phyloP scores from a whole-genome alignment of 345 rosid species.

The Alliaria petiolata region DNA sequence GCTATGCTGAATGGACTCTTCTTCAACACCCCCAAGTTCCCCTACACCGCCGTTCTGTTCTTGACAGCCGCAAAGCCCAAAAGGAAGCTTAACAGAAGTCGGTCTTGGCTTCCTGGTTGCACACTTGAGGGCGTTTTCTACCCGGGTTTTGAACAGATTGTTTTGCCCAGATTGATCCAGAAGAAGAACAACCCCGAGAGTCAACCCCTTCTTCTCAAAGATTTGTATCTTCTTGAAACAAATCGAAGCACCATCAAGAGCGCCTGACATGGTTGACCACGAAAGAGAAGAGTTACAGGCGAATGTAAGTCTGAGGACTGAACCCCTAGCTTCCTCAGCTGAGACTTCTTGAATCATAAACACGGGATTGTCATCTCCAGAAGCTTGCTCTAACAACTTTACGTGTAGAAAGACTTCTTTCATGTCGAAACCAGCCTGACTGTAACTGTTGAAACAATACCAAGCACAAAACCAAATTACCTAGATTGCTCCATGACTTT shows the following conservation, averaged over 20 bases:
- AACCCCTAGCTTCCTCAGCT: constrained; percentile 53
- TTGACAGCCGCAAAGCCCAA: constrained; percentile 96
- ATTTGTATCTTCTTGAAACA: constrained; percentile 82
- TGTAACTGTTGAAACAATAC: constrained; percentile 52
- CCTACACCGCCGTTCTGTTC: constrained; percentile 65
- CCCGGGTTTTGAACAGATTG: constrained; percentile 50
- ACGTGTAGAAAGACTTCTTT: constrained; percentile 90
- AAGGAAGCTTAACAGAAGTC: constrained; percentile 74
- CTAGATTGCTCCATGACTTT: not conserved
- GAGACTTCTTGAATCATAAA: constrained; percentile 68
- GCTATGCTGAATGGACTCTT: constrained; percentile 50
- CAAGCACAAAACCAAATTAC: constrained; percentile 6
- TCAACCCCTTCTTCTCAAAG: constrained; percentile 91
- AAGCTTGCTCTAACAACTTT: constrained; percentile 91
- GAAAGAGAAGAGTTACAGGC: constrained; percentile 76
- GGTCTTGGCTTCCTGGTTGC: constrained; percentile 66
- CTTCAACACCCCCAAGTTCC: constrained; percentile 67
- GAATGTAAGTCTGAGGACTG: constrained; percentile 66
- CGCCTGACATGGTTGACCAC: constrained; percentile 76
- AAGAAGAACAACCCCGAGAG: constrained; percentile 71
- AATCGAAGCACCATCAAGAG: constrained; percentile 73
- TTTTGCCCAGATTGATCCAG: constrained; percentile 60
- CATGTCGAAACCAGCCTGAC: constrained; percentile 91
- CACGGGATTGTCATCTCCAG: constrained; percentile 71
- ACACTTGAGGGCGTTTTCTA: constrained; percentile 70